Base-by-base conservation (phyloP, 2,329 filamentous ascomycete species). In the Fusarium tjaetaba region DNA sequence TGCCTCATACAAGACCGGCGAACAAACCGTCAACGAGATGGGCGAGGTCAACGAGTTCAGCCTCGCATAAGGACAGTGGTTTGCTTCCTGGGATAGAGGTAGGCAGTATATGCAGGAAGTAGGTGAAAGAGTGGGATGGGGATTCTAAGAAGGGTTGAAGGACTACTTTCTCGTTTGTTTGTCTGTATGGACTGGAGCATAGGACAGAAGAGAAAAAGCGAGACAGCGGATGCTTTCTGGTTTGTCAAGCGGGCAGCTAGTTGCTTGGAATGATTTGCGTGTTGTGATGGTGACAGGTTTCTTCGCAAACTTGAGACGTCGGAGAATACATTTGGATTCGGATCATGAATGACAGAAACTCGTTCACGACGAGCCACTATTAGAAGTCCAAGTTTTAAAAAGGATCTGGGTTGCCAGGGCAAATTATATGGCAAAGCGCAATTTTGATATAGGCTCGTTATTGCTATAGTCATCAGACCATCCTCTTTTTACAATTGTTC, bases 11-110 rank as follows among this genome's bases (percentile, higher is more conserved):
- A 90, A 89, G 78, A 81, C 96, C 18, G 92, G 89, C 7, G 86
- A 84, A 6, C 89, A 91, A 79, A 80, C 87, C 69, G 92, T 90
- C 80, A 92, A 92, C 68, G 94, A 98, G 83, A 94, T 92, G 85
- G 96, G 96, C 10, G 94, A 96, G 84, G 92, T 98, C 75, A 86
- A 93, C 16, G 91, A 94, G 71, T 89, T 98, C 79, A 92, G 91
- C 46, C 88, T 98, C 78, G 89, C 90, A 77, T 96, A 76, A 60
- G 48, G 52, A 42, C 36, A 41, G 48, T 49, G 15, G 67, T 51
- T 58, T 52, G 34, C 28, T 43, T 46, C 36, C 30, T 14, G 32
- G 36, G 41, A 4, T 28, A 26, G 30, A 30, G n/a, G 14, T 46
- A 46, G 22, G 39, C 49, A 57, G 59, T 26, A 41, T 46, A 59